Conservation (phyloP, 2,329 filamentous ascomycete genomes). For the Epichloe sibirici region DNA sequence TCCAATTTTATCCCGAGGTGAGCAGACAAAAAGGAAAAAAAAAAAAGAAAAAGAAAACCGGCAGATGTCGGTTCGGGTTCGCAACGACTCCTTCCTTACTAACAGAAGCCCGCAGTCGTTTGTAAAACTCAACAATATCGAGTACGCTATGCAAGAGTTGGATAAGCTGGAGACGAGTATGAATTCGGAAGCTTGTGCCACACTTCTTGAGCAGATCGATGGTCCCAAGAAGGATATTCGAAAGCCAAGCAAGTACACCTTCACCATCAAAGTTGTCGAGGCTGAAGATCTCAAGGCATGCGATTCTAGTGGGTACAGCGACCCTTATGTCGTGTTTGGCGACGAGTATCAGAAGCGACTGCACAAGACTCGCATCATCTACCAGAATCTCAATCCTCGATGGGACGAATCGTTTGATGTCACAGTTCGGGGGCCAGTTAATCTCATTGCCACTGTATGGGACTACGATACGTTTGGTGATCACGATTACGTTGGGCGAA, state of each 20-base stretch:
- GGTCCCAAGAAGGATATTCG: constrained; percentile 54
- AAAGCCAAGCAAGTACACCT: constrained; percentile 80
- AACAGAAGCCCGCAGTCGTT: constrained; percentile 54
- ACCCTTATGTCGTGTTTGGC: constrained; percentile 92
- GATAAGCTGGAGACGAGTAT: constrained; percentile 82
- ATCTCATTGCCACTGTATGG: constrained; percentile 95
- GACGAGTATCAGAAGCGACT: constrained; percentile 97
- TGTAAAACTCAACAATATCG: constrained; percentile 95
- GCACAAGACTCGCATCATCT: constrained; percentile 86
- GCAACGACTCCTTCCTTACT: constrained; percentile 11
- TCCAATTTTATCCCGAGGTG: constrained; percentile 91
- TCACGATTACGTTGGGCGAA: constrained; percentile 92
- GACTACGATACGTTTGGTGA: constrained; percentile 96
- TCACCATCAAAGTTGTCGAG: constrained; percentile 97
- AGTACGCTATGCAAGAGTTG: constrained; percentile 84
- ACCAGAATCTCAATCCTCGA: constrained; percentile 78
- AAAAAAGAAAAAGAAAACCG: no score
- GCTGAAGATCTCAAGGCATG: constrained; percentile 97
- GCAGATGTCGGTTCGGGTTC: neutral
- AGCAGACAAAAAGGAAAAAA: constrained; percentile 14
- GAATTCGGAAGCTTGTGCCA: constrained; percentile 83
- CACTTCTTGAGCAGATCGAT: constrained; percentile 62
- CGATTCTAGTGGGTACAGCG: constrained; percentile 84
- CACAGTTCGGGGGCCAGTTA: constrained; percentile 79
- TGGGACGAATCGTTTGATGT: constrained; percentile 98